Evolutionary conservation across 1,139 yeast species (phyloP), one percentile per base, ranked within the genome.

Genomic region (Diutina rugosa): DNA sequence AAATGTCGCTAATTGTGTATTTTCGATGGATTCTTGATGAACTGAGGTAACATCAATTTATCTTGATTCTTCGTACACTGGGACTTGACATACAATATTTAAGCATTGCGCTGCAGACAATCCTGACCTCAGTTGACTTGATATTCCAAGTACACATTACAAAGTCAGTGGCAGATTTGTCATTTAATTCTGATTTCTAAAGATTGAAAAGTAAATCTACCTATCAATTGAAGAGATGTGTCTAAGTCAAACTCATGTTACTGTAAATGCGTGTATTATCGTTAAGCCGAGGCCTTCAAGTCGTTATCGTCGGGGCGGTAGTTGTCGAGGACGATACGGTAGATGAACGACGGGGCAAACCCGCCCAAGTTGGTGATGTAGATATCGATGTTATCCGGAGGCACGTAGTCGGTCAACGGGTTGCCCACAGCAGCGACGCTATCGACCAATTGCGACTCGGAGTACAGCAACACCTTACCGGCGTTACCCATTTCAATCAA

Each of bases 401-500:
- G 85, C 51, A 95, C 85, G 67, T 91, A 93, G 67, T 91, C 98
- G 63, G 82, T 87, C 60, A 90, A 74, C n/a, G 98, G 97, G 69
- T 95, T 95, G 55, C 93, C 79, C 32, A 91, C 91, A 41, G 76
- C 72, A 64, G 88, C 95, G 56, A 90, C 86, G 63, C 85, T 82
- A 60, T 85, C 86, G 64, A 87, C 79, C 52, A 83, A 66, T 54
- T 74, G 73, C 60, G 81, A 80, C 63, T 89, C 90, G 52, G 81
- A 80, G 68, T 85, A 90, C 57, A 83, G 81, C 59, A 88, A 74
- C 16, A 90, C 95, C 63, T 85, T 85, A 26, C 95, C 93, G 2
- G 97, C 85, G 65, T 93, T 93, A 30, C 99, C 99, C 57, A 91
- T 93, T 71, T 93, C 98, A 56, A 93, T 85, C 63, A 93, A 76